Conservation (phyloP, 169 alveolate genomes). For the Cryptosporidium meleagridis region DNA sequence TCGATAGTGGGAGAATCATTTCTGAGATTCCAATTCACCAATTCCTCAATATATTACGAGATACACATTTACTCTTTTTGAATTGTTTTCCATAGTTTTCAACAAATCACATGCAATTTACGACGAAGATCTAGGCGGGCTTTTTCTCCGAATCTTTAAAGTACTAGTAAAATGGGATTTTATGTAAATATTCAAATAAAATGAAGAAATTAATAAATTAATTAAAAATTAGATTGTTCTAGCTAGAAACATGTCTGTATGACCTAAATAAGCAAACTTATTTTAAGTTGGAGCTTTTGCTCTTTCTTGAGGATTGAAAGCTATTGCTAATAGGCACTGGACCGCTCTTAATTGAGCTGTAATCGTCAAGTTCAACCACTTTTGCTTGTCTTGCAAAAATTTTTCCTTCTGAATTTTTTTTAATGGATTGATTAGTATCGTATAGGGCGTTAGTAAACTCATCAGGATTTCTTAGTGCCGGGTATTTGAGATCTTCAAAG, state of each 20-base stretch:
- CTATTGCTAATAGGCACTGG: constrained; percentile 6
- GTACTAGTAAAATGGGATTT: background rate
- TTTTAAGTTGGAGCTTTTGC: background rate
- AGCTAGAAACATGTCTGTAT: background rate
- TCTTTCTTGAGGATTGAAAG: constrained; percentile 2
- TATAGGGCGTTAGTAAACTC: constrained; percentile 54
- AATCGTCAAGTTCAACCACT: constrained; percentile 25
- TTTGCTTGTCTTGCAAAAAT: constrained; percentile 23
- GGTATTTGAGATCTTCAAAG: constrained; percentile 41
- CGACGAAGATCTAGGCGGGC: constrained; percentile 47
- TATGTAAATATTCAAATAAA: background rate
- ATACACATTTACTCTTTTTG: background rate
- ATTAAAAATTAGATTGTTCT: background rate
- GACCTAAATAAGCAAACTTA: background rate
- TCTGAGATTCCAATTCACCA: background rate
- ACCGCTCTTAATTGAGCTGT: background rate
- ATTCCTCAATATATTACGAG: background rate
- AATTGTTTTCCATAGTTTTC: background rate
- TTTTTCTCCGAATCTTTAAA: background rate
- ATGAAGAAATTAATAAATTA: background rate
- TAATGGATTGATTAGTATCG: background rate
- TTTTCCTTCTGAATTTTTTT: background rate
- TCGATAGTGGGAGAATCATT: background rate
- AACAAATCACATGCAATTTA: constrained; percentile 9
- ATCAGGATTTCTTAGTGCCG: constrained; percentile 63